These are phyloP conservation scores for Effrenium voratum DNA, from an alignment of 73 alveolate species.

Conservation along the genomic window DNA sequence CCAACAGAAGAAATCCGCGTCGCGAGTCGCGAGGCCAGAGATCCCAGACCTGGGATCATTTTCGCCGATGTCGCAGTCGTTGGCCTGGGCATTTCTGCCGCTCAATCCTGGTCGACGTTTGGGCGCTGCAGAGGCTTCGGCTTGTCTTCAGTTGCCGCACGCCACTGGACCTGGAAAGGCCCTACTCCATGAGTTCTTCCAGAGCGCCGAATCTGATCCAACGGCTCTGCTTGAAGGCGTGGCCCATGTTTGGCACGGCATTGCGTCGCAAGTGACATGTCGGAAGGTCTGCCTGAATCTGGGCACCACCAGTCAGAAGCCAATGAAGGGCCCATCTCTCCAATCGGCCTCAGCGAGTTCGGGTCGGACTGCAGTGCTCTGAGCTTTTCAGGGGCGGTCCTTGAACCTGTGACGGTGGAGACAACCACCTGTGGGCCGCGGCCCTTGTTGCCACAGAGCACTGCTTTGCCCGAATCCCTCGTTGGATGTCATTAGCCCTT, in stretches of 20 bases:
- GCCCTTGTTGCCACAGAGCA: too few species aligned
- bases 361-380: constrained; percentile 87
- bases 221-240: background rate
- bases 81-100: constrained; percentile 58
- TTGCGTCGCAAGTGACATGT: background rate
- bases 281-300: constrained; percentile 19
- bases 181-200: constrained; percentile 40
- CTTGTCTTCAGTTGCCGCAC: background rate
- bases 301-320: constrained; percentile 82
- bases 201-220: background rate
- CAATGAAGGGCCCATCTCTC: constrained; percentile 69
- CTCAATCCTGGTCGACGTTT: constrained; percentile 65
- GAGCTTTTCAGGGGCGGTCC: constrained; percentile 47
- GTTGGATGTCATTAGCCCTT: too few species aligned
- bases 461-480: too few species aligned
- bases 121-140: constrained; percentile 41
- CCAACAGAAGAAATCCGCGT: too few species aligned
- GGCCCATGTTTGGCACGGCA: background rate
- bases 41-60: background rate
- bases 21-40: constrained; percentile 34
- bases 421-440: constrained; percentile 60
- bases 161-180: background rate
- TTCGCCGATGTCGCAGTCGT: background rate
- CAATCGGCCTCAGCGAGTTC: constrained; percentile 77
- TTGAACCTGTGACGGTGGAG: constrained; percentile 70